A percentile compares a stretch with the other conserved stretches of the same genome.
These are phyloP conservation scores for Neurospora terricola DNA, from an alignment of 495 filamentous ascomycete species.

Conservation along the genomic window DNA sequence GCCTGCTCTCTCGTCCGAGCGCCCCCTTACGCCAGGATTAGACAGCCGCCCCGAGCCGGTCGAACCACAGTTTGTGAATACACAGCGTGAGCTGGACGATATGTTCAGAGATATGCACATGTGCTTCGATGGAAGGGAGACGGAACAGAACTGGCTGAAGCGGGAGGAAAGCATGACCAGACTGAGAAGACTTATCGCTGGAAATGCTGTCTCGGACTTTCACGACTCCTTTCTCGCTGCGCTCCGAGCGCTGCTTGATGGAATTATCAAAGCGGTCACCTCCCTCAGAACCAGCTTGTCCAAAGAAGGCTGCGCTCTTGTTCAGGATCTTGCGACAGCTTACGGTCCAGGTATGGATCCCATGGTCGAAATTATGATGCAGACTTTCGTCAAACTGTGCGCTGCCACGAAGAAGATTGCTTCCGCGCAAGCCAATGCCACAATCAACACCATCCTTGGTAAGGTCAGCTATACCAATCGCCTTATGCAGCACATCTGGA, in stretches of 20 bases:
- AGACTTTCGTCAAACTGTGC: constrained; percentile 80
- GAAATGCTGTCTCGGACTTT: constrained; percentile 76
- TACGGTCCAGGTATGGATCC: constrained; percentile 72
- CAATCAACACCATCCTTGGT: constrained; percentile 64
- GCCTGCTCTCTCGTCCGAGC: constrained; percentile 37
- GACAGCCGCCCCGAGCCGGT: constrained; percentile 55
- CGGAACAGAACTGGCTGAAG: constrained; percentile 80
- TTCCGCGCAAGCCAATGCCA: constrained; percentile 65
- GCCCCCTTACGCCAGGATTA: constrained; percentile 38
- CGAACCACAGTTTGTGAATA: constrained; percentile 72
- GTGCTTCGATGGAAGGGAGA: constrained; percentile 81
- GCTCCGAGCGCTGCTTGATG: constrained; percentile 70
- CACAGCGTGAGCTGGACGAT: constrained; percentile 74
- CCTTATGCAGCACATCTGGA: constrained; percentile 72
- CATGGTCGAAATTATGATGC: constrained; percentile 84
- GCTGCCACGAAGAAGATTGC: constrained; percentile 83
- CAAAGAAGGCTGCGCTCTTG: constrained; percentile 69
- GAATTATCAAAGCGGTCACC: constrained; percentile 77
- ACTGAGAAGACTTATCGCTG: constrained; percentile 65
- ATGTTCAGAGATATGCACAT: constrained; percentile 68
- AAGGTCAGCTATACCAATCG: constrained; percentile 69
- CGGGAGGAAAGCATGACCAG: constrained; percentile 71
- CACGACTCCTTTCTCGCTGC: constrained; percentile 54
- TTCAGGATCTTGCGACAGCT: constrained; percentile 74
- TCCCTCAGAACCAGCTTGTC: constrained; percentile 85